Evolutionary conservation across 768 basidiomycete genomes (phyloP), one percentile per base, ranked within the genome.

Genomic region (Sistotremastrum suecicum): DNA sequence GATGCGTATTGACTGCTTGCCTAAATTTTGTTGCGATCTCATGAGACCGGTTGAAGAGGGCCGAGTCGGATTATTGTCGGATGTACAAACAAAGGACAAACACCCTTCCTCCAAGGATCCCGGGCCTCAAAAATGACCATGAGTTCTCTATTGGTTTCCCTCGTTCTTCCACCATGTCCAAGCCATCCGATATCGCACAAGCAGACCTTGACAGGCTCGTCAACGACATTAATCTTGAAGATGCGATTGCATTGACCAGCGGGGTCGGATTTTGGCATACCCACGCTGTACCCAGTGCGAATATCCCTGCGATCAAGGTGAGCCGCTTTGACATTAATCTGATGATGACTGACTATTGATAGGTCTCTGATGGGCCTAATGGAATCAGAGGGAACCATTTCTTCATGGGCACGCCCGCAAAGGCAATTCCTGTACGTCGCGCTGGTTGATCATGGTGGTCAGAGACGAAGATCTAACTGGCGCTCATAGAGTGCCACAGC

Each of bases 201-300:
- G 81, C 75, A 4, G 58, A 77, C 56, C 65, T 87, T 41, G 65
- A 71, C 50, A 68, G 76, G 40, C 63, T 84, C 44, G 64, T 86
- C 42, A 71, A 75, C n/a, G 65, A 74, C 46, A 62, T 87, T 49
- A 80, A 80, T 2, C 77, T 72, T 0, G 83, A 84, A 35, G 85
- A 87, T 55, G 78, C 82, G 0, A 83, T 86, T 53, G 63, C 68
- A 37, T 66, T 88, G 29, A 80, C 72, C 5, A 80, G 79, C 2
- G 84, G 83, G 11, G 79, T 78, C 12, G 82, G 83, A 10, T 80
- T 81, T 56, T 86, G 83, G 85, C 74, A 81, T 53, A 85, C 84
- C 0, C 72, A 76, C 45, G 65, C 63, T 12, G 62, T 87, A 29
- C 71, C 79, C 12, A 66, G 83, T 5, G 66, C 85, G 2, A 76